Evolutionary conservation across 2,329 filamentous ascomycete genomes (phyloP).

Genomic region (Trichophyton verrucosum): DNA sequence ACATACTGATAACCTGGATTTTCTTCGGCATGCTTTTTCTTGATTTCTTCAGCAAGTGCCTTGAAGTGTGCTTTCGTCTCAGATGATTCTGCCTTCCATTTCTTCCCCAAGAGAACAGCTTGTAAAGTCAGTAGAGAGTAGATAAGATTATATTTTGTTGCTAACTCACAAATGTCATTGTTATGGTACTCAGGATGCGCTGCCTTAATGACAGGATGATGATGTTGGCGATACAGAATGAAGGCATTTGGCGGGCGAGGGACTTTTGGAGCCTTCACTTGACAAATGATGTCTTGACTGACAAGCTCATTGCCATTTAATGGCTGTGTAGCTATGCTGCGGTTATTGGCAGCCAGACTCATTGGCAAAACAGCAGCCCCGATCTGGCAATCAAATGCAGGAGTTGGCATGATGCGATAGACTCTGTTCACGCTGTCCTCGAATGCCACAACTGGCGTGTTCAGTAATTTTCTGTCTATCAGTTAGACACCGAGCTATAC

Average conservation of each 20-base stretch:
- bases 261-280: slow-evolving; percentile 23
- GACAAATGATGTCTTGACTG: slow-evolving; percentile 4
- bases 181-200: slow-evolving; percentile 32
- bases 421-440: slow-evolving; percentile 20
- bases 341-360: background rate
- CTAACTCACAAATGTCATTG: slow-evolving; percentile 34
- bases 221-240: slow-evolving; percentile 34
- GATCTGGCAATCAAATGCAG: slow-evolving; percentile 16
- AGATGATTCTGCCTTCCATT: slow-evolving; percentile 30
- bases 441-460: slow-evolving; percentile 19
- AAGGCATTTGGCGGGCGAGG: slow-evolving; percentile 37
- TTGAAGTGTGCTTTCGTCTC: slow-evolving; percentile 29
- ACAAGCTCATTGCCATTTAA: background rate
- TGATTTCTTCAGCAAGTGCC: slow-evolving; percentile 27
- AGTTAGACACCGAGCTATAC: slow-evolving; percentile 9
- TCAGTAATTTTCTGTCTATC: slow-evolving; percentile 16
- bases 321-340: background rate
- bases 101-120: slow-evolving; percentile 32
- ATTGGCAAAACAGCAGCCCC: slow-evolving; percentile 13
- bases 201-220: slow-evolving; percentile 28
- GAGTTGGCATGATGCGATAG: slow-evolving; percentile 21
- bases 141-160: background rate
- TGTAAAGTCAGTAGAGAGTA: slow-evolving; percentile 8
- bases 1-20: slow-evolving; percentile 37
- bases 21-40: slow-evolving; percentile 28